phyloP scores from a whole-genome alignment of 2,329 filamentous ascomycete genomes.

The Aaosphaeria arxii region DNA sequence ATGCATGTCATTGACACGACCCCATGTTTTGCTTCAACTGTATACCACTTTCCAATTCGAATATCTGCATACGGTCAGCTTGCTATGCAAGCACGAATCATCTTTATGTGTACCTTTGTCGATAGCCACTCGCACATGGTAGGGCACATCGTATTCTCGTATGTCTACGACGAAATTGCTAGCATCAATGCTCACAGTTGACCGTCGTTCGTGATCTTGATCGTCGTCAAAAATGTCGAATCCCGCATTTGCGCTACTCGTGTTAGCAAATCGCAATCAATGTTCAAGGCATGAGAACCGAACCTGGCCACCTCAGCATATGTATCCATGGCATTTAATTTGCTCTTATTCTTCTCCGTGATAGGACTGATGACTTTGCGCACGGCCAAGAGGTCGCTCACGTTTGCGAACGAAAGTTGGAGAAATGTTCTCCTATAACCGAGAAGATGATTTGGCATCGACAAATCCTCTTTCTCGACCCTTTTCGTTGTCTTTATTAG shows the following conservation, averaged over 20 bases:
- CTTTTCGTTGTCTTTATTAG: constrained; percentile 74
- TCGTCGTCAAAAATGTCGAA: constrained; percentile 98
- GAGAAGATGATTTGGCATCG: constrained; percentile 92
- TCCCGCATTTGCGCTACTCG: constrained; percentile 65
- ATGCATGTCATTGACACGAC: constrained; percentile 78
- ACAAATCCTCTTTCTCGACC: constrained; percentile 88
- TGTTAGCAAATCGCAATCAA: neutral
- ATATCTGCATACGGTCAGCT: constrained; percentile 61
- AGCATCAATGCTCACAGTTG: constrained; percentile 77
- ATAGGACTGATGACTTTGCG: constrained; percentile 82
- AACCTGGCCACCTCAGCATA: constrained; percentile 94
- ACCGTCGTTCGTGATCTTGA: constrained; percentile 76
- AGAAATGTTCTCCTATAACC: constrained; percentile 88
- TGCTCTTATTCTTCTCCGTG: constrained; percentile 95
- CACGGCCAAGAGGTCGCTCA: constrained; percentile 80
- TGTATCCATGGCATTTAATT: constrained; percentile 94
- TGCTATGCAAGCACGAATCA: neutral
- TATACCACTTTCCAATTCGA: constrained; percentile 95
- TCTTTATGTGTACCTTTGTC: constrained; percentile 64
- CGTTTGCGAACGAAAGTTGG: constrained; percentile 82
- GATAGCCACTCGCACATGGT: constrained; percentile 98
- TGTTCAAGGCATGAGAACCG: constrained; percentile 31
- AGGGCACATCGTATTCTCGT: constrained; percentile 97
- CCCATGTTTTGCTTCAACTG: constrained; percentile 90
- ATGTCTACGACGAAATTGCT: constrained; percentile 99